A percentile compares a stretch with the other conserved stretches of the same genome.
phyloP scores from a whole-genome alignment of 1,139 yeast species.

The Geotrichum reessii region DNA sequence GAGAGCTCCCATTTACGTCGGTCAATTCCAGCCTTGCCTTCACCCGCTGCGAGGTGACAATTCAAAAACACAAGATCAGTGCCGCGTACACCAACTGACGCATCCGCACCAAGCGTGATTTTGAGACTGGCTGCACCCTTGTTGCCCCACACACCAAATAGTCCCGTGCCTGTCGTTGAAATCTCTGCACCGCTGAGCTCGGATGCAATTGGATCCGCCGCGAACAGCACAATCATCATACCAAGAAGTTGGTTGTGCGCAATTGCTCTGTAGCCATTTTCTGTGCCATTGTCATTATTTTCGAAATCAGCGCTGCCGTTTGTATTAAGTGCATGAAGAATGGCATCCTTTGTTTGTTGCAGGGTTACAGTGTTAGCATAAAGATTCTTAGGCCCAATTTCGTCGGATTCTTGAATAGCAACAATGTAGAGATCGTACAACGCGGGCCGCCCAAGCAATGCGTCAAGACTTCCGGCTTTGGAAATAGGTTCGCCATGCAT shows the following conservation, averaged over 20 bases:
- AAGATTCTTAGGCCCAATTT: constrained; percentile 41
- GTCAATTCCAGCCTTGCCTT: constrained; percentile 43
- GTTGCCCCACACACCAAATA: constrained; percentile 52
- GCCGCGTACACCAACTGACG: constrained; percentile 32
- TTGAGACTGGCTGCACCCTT: constrained; percentile 50
- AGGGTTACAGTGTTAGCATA: constrained; percentile 42
- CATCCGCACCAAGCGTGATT: constrained; percentile 32
- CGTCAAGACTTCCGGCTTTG: constrained; percentile 6
- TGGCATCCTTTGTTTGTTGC: constrained; percentile 36
- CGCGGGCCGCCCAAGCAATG: constrained; percentile 12
- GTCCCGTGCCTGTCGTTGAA: constrained; percentile 49
- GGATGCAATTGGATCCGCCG: constrained; percentile 29
- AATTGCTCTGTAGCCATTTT: constrained; percentile 33
- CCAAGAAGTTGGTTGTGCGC: constrained; percentile 47
- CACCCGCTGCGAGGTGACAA: constrained; percentile 69
- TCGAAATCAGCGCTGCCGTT: background rate
- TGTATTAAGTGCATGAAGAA: constrained; percentile 29
- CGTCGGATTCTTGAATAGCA: constrained; percentile 51
- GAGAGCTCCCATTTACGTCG: constrained; percentile 43
- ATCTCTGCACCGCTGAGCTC: constrained; percentile 39
- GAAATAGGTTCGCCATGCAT: constrained; percentile 14
- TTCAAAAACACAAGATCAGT: constrained; percentile 49
- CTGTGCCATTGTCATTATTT: background rate
- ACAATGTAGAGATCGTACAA: constrained; percentile 40
- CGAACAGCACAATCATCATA: constrained; percentile 42